Base-by-base conservation (phyloP, 2,329 filamentous ascomycete species). In the Aspergillus pseudonomiae region DNA sequence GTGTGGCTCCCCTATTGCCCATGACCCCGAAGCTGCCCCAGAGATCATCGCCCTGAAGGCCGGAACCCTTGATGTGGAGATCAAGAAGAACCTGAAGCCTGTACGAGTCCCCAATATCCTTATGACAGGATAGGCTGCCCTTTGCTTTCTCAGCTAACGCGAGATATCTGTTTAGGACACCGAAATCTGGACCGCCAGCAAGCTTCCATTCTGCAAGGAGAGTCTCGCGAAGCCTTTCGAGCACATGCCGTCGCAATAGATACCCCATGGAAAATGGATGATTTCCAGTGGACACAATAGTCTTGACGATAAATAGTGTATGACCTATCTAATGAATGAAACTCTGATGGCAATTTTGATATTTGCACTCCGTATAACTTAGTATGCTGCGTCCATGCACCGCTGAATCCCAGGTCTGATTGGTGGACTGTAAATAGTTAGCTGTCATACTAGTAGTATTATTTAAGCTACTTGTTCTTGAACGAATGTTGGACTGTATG, bases 171-270 rank as follows among this genome's bases (percentile, higher is more conserved):
- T 12, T 30, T 64, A 78, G 76, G 73, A 88, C 70, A 88, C 86
- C 69, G 88, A 91, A 80, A 90, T 91, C 79, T 91, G 88, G 88
- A 89, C 87, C 57, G 84, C 82, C 67, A 77, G 85, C 80, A 91
- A 91, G 84, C 83, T 91, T 68, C 88, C 88, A 19, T 91, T 90
- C 81, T 89, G 88, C 81, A 82, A 86, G 81, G 88, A 91, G 82
- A 78, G 85, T 68, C 81, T 90, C 65, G 86, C 81, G 57, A 85
- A 89, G 75, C 82, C 87, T 3, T 90, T 90, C 75, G 75, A 84
- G 72, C 79, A 88, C 76, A 89, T 90, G 88, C 88, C 87, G 14
- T 1, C 21, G 21, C 74, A 86, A 75, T 87, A 84, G 70, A 63
- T 4, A 12, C 4, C 3, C 10, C 16, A 12, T 9, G 14, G 28